Evolutionary conservation across 2,329 filamentous ascomycete genomes (phyloP), one percentile per base, ranked within the genome.

Genomic region (Sclerotinia spermophila): DNA sequence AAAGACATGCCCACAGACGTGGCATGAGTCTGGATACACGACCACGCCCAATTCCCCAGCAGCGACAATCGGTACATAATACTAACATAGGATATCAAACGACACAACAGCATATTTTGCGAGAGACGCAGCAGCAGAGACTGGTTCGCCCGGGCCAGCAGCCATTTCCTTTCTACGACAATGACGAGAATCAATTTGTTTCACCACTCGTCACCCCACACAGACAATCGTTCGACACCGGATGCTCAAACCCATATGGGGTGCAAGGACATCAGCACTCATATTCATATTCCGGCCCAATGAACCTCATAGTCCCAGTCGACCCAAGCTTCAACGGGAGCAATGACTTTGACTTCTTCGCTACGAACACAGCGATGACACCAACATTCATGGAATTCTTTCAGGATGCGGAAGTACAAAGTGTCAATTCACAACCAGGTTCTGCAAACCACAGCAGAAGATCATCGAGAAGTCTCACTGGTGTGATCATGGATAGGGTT

Each of bases 61-160:
- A 78, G 76, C 78, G 78, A 56, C 71, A 72, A 71, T 73, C 71
- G 79, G 82, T 85, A 84, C 85, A 83, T 83, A 85, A 81, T 81
- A 86, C 84, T 86, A 86, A 86, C 84, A 78, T 81, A 85, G 84
- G 84, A 86, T 80, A 79, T 76, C 76, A 78, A 77, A 82, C 84
- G 82, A 79, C 77, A 79, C 83, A 84, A 87, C 92, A 94, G 87
- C 91, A 93, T 87, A 86, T 89, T 84, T 87, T 93, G 90, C 91
- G 90, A 90, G 92, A 92, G 92, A 87, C 91, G 89, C 93, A 95
- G 88, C 89, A 92, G 90, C 92, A 94, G 85, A 89, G 88, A 87
- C 87, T 89, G 87, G 87, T 88, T 87, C 89, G 92, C 89, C 91
- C 91, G 88, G 90, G 91, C 87, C 85, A 77, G 71, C 74, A 77